Conservation (phyloP, 2,329 filamentous ascomycete genomes). For the Colletotrichum tanaceti region DNA sequence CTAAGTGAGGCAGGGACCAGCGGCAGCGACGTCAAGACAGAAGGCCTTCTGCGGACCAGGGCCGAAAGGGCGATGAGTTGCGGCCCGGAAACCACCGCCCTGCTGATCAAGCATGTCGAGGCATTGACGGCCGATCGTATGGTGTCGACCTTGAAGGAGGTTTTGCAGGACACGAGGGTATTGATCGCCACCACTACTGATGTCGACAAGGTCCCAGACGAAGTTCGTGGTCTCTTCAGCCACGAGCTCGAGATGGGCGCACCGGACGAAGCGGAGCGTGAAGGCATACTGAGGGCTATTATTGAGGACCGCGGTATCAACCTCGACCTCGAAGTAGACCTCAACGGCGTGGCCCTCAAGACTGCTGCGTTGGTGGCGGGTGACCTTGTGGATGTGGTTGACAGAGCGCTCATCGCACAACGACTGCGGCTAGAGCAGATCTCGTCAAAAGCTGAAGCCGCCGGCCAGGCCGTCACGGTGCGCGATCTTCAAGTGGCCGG, state of each 20-base stretch:
- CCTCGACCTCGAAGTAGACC: slow-evolving; percentile 85
- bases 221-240: slow-evolving; percentile 89
- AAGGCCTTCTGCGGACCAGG: slow-evolving; percentile 87
- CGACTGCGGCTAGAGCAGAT: slow-evolving; percentile 80
- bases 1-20: slow-evolving; percentile 90
- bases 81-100: slow-evolving; percentile 82
- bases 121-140: slow-evolving; percentile 92
- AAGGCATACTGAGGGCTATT: slow-evolving; percentile 84
- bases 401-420: slow-evolving; percentile 84
- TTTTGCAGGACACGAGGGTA: slow-evolving; percentile 82
- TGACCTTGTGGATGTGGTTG: slow-evolving; percentile 93
- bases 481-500: slow-evolving; percentile 91
- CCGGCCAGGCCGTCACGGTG: slow-evolving; percentile 66
- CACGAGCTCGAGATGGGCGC: slow-evolving; percentile 95
- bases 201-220: slow-evolving; percentile 92
- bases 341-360: slow-evolving; percentile 88
- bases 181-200: slow-evolving; percentile 95
- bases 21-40: slow-evolving; percentile 92
- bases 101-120: slow-evolving; percentile 92
- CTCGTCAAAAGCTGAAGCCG: slow-evolving; percentile 60
- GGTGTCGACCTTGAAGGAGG: slow-evolving; percentile 83
- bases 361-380: slow-evolving; percentile 95
- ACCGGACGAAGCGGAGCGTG: slow-evolving; percentile 91
- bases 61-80: slow-evolving; percentile 91
- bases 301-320: slow-evolving; percentile 80